Evolutionary conservation across 495 filamentous ascomycete species (phyloP), one percentile per base, ranked within the genome.

Genomic region (Neurospora discreta): DNA sequence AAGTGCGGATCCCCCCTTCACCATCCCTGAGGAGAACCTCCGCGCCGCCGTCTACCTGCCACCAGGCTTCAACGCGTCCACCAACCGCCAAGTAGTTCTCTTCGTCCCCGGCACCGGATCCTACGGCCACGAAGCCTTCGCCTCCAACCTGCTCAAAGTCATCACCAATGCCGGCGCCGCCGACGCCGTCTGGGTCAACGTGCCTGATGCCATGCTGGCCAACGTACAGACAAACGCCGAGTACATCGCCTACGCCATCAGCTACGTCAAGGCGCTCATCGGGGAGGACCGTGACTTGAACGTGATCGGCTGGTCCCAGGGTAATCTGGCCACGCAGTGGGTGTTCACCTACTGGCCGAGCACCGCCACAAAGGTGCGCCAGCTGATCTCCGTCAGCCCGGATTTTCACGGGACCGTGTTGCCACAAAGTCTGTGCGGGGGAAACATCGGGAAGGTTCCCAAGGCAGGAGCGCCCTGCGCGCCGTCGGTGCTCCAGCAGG

Each of bases 301-400:
- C 13, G 77, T 84, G 11, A 75, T 87, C 9, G 78, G 77, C n/a
- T 87, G 86, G 85, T 85, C 82, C 3, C 84, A 87, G 75, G 85
- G 85, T 20, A 79, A 76, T 42, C 74, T 87, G 18, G 72, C 82
- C 69, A 78, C 80, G 1, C 85, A 87, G 73, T 87, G 85, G 85
- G 82, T 81, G 11, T 78, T 84, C 71, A 86, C 86, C 73, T 87
- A 87, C 80, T 88, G 84, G 85, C 85, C 83, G 1, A 83, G 81
- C 3, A 82, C 83, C 0, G 76, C 78, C 5, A 26, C 13, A 33
- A 74, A 74, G 4, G 79, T 82, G 3, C 77, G 74, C 26, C 81
- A 87, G 69, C 80, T 82, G 71, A 80, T 87, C 43, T 78, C 80
- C 65, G 78, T 86, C 67, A 82, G 80, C 11, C 79, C 81, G 1